A percentile compares a stretch with the other conserved stretches of the same genome.
phyloP scores from a whole-genome alignment of 306 rosid species.

The Gynostemma pentaphyllum region DNA sequence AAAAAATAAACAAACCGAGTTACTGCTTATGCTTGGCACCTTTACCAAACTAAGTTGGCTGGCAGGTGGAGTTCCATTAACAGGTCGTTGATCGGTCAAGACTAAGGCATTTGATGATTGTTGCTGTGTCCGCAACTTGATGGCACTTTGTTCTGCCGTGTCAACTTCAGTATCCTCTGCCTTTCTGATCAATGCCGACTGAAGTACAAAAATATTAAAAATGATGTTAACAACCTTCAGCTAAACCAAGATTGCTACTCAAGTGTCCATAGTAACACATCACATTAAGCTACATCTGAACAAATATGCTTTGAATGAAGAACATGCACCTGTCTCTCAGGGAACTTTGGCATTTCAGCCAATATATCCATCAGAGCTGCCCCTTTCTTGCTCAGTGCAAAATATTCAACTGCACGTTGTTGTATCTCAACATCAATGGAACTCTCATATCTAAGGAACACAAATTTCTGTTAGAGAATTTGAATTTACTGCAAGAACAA shows the following conservation, averaged over 20 bases:
- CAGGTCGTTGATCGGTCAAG: constrained; percentile 64
- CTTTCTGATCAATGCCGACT: constrained; percentile 90
- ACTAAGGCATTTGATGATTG: constrained; percentile 90
- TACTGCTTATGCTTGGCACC: constrained; percentile 53
- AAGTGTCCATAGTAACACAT: background rate
- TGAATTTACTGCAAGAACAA: constrained; percentile 1
- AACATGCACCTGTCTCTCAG: constrained; percentile 80
- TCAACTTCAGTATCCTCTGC: constrained; percentile 93
- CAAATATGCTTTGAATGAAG: constrained; percentile 9
- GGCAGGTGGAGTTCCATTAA: constrained; percentile 48
- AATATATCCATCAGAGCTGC: constrained; percentile 70
- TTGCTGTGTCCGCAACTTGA: constrained; percentile 76
- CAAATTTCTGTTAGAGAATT: constrained; percentile 21
- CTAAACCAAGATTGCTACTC: background rate
- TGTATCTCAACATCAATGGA: constrained; percentile 98
- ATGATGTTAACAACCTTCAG: constrained; percentile 3
- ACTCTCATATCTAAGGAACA: constrained; percentile 71
- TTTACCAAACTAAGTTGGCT: constrained; percentile 70
- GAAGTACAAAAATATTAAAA: constrained; percentile 16
- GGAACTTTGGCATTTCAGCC: constrained; percentile 99
- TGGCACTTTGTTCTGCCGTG: constrained; percentile 93
- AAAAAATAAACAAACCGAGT: constrained; percentile 34
- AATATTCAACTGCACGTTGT: constrained; percentile 93
- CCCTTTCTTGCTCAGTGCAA: constrained; percentile 90
- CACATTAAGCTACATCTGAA: constrained; percentile 8